Percentiles rank a stretch among this genome's conserved stretches.
These are phyloP conservation scores for Parascedosporium putredinis DNA, from an alignment of 2,329 filamentous ascomycete genomes.

Conservation along the genomic window DNA sequence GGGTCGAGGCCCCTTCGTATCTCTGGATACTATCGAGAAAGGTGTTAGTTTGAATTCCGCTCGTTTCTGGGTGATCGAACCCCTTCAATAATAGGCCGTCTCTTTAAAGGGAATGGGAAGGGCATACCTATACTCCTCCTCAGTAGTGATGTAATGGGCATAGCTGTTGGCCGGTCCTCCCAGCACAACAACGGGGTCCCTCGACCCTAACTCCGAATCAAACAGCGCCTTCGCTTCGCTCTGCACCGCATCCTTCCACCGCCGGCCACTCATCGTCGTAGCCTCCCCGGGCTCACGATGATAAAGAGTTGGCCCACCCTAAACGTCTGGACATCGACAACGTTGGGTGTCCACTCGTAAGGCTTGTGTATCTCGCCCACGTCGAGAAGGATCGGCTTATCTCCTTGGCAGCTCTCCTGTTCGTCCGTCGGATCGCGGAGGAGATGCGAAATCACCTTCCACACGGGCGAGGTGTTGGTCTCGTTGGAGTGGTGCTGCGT, in stretches of 20 bases:
- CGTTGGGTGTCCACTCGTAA: slow-evolving; percentile 83
- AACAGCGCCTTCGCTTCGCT: slow-evolving; percentile 44
- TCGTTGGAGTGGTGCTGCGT: slow-evolving; percentile 70
- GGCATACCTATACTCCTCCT: slow-evolving; percentile 44
- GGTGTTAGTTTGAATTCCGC: neutral
- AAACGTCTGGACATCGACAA: slow-evolving; percentile 79
- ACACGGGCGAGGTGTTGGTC: slow-evolving; percentile 61
- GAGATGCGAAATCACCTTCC: slow-evolving; percentile 63
- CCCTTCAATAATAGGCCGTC: no score
- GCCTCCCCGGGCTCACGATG: slow-evolving; percentile 81
- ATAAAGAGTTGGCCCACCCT: slow-evolving; percentile 78
- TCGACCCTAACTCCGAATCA: slow-evolving; percentile 29
- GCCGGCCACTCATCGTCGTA: slow-evolving; percentile 82
- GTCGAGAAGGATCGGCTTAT: slow-evolving; percentile 80
- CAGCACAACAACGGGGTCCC: slow-evolving; percentile 9
- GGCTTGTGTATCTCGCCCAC: slow-evolving; percentile 70
- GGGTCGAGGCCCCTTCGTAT: slow-evolving; percentile 89
- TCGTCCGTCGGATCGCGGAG: slow-evolving; percentile 59
- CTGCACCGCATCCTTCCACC: slow-evolving; percentile 66
- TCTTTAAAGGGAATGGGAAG: neutral
- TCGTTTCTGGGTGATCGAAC: no score
- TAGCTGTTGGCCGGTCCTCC: slow-evolving; percentile 59
- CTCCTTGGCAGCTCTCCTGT: slow-evolving; percentile 65
- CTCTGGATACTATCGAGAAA: slow-evolving; percentile 51
- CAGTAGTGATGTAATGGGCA: slow-evolving; percentile 59